Evolutionary conservation across 2,329 filamentous ascomycete genomes (phyloP).

Genomic region (Epicoccum nigrum): DNA sequence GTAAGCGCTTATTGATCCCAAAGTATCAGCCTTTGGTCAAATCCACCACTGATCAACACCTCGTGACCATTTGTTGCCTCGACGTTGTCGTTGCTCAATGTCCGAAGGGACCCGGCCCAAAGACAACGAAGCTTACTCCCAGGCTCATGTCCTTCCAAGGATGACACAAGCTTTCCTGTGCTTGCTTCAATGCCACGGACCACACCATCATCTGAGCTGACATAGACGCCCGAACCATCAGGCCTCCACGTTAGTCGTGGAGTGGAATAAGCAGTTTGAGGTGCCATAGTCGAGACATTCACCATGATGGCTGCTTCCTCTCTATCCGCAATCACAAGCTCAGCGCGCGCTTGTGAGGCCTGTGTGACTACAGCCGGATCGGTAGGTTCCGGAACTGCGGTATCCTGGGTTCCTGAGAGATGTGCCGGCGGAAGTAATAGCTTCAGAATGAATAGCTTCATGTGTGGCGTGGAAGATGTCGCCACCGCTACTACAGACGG

Average conservation of each 20-base stretch:
- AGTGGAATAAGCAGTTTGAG: constrained; percentile 69
- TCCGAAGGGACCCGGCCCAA: constrained; percentile 58
- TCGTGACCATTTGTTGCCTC: constrained; percentile 50
- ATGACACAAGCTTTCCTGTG: constrained; percentile 62
- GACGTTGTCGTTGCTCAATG: constrained; percentile 13
- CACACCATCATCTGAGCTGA: constrained; percentile 69
- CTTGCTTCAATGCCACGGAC: constrained; percentile 64
- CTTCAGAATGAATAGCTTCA: constrained; percentile 67
- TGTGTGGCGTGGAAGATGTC: constrained; percentile 65
- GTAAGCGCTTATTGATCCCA: constrained; percentile 50
- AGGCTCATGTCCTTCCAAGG: constrained; percentile 61
- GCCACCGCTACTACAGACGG: constrained; percentile 63
- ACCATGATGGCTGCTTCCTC: constrained; percentile 66
- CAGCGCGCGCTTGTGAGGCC: constrained; percentile 59
- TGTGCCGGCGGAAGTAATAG: constrained; percentile 57
- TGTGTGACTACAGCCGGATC: constrained; percentile 49
- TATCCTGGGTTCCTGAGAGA: constrained; percentile 5
- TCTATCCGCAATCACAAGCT: constrained; percentile 59
- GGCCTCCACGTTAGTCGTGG: constrained; percentile 67
- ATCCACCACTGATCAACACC: constrained; percentile 66
- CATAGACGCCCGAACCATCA: constrained; percentile 66
- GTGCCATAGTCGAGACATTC: constrained; percentile 64
- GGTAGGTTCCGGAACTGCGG: constrained; percentile 8
- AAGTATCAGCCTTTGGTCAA: constrained; percentile 66
- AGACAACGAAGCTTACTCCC: constrained; percentile 65